A percentile compares a stretch with the other conserved stretches of the same genome.
These are phyloP conservation scores for Francoa sonchifolia DNA, from an alignment of 441 rosid genomes.

Conservation along the genomic window DNA sequence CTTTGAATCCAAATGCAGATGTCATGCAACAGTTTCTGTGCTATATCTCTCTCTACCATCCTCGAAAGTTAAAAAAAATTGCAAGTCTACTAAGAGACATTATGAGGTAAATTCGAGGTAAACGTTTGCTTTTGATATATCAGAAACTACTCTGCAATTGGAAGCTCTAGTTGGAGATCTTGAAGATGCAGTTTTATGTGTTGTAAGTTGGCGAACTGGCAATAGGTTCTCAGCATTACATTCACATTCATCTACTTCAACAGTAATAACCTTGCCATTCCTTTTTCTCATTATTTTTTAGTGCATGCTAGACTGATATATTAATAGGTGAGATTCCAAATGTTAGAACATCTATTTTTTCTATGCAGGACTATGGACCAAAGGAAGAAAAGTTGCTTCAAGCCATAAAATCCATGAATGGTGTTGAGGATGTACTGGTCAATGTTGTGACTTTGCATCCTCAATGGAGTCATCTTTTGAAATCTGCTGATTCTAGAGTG, in stretches of 20 bases:
- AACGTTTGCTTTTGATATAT: constrained; percentile 10
- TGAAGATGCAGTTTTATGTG: constrained; percentile 54
- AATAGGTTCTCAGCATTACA: constrained; percentile 33
- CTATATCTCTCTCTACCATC: too few species aligned
- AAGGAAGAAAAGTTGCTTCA: constrained; percentile 37
- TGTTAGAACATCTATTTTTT: constrained; percentile 11
- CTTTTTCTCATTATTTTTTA: constrained; percentile 9
- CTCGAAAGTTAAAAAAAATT: too few species aligned
- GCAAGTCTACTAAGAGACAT: too few species aligned
- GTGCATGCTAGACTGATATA: constrained; percentile 3
- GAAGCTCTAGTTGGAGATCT: constrained; percentile 81
- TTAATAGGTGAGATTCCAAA: too few species aligned
- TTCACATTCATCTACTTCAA: constrained; percentile 16
- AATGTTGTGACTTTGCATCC: constrained; percentile 31
- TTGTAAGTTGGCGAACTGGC: constrained; percentile 18
- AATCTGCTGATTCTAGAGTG: constrained; percentile 55
- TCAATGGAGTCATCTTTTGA: constrained; percentile 48
- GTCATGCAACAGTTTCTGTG: too few species aligned
- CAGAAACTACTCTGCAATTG: constrained; percentile 52
- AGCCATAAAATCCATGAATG: constrained; percentile 39
- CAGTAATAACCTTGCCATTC: constrained; percentile 14
- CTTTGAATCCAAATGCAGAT: too few species aligned
- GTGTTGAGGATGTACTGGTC: constrained; percentile 36
- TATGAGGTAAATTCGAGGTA: constrained; percentile 8
- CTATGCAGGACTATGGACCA: constrained; percentile 36